phyloP scores from a whole-genome alignment of 306 rosid genomes.

The Crataegus laevigata region DNA sequence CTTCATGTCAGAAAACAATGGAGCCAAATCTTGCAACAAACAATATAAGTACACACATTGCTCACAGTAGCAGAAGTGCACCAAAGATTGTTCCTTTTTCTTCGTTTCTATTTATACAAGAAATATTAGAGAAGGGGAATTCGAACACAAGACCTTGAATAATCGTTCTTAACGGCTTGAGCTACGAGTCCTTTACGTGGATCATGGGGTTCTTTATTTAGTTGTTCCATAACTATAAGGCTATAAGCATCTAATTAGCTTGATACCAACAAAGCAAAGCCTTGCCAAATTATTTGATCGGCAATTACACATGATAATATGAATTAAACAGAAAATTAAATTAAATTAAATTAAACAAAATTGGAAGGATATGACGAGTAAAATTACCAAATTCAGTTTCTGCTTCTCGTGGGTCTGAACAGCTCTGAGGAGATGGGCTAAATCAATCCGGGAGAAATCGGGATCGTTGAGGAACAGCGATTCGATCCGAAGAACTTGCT shows the following conservation, averaged over 20 bases:
- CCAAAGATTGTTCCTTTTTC: not conserved
- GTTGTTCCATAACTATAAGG: not conserved
- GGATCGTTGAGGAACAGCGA: constrained; percentile 40
- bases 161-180: not conserved
- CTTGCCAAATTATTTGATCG: not conserved
- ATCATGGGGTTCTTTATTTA: not conserved
- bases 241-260: not conserved
- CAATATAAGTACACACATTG: not conserved
- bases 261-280: too few relatives aligned
- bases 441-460: constrained; percentile 49
- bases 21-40: not conserved
- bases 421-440: constrained; percentile 75
- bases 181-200: not conserved
- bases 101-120: not conserved
- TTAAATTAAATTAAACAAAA: not conserved
- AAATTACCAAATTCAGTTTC: constrained; percentile 63
- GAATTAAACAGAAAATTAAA: not conserved
- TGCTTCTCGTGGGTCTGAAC: constrained; percentile 85
- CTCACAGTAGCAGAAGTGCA: not conserved
- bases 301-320: not conserved
- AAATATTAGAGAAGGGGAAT: too few relatives aligned
- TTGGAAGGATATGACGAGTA: not conserved
- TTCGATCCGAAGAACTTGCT: constrained; percentile 68
- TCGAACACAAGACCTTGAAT: not conserved
- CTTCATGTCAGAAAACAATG: not conserved